Percentiles rank a stretch among this genome's conserved stretches.
Conservation (phyloP, 2,329 filamentous ascomycete genomes). For the Aspergillus alliaceus region DNA sequence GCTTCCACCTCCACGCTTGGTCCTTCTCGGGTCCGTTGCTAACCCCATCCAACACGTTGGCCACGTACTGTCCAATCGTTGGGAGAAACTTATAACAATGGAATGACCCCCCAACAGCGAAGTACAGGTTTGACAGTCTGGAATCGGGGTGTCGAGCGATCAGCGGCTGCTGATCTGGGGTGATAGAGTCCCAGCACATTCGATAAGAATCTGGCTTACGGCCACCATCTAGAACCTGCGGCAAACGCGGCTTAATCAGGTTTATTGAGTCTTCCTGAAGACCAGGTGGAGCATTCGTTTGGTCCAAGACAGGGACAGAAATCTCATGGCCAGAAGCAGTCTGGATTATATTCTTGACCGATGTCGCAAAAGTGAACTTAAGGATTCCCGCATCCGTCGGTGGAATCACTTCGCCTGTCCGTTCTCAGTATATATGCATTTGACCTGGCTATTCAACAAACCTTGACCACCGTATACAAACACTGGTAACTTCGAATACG, state of each 20-base stretch:
- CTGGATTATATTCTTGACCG: slow-evolving; percentile 56
- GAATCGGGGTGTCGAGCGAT: slow-evolving; percentile 55
- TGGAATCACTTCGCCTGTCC: slow-evolving; percentile 46
- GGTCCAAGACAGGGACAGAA: slow-evolving; percentile 51
- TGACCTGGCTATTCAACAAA: slow-evolving; percentile 1
- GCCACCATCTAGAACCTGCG: slow-evolving; percentile 28
- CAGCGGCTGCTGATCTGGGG: slow-evolving; percentile 63
- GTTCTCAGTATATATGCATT: neutral
- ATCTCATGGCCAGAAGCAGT: slow-evolving; percentile 52
- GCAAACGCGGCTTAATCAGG: slow-evolving; percentile 24
- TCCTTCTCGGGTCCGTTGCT: slow-evolving; percentile 41
- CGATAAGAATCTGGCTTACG: slow-evolving; percentile 45
- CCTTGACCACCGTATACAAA: slow-evolving; percentile 50
- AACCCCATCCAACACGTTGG: slow-evolving; percentile 39
- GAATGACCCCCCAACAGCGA: slow-evolving; percentile 64
- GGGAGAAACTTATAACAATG: slow-evolving; percentile 68
- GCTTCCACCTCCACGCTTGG: slow-evolving; percentile 24
- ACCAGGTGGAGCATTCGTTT: slow-evolving; percentile 42
- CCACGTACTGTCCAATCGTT: slow-evolving; percentile 59
- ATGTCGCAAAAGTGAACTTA: slow-evolving; percentile 63
- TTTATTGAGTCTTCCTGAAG: slow-evolving; percentile 45
- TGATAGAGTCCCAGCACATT: slow-evolving; percentile 61
- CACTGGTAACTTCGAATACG: slow-evolving; percentile 55
- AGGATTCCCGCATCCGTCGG: slow-evolving; percentile 52
- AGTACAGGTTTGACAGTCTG: slow-evolving; percentile 53